Evolutionary conservation across 163 green algal genomes (phyloP).

Genomic region (Volvox carteri): DNA sequence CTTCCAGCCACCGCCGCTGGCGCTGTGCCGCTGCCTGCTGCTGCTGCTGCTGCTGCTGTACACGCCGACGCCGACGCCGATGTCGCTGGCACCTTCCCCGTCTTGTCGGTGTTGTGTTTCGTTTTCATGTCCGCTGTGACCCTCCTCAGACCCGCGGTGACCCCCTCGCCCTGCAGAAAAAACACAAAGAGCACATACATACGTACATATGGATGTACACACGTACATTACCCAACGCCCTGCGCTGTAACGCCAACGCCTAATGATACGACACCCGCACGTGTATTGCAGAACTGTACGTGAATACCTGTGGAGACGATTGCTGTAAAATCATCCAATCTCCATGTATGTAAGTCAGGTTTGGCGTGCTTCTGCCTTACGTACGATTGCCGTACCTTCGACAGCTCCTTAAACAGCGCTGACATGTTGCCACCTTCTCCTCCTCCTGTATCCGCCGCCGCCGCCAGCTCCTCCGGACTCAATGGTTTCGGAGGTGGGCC

Average conservation of each 20-base stretch:
- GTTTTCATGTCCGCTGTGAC: conserved; percentile 98
- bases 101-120: conserved; percentile 91
- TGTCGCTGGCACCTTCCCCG: conserved; percentile 69
- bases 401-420: conserved; percentile 55
- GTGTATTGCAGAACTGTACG: too few relatives aligned
- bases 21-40: neutral
- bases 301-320: too few relatives aligned
- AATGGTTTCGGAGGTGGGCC: conserved; percentile 59
- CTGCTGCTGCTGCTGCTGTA: neutral
- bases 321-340: too few relatives aligned
- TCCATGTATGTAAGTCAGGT: too few relatives aligned
- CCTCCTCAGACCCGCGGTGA: conserved; percentile 91
- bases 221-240: too few relatives aligned
- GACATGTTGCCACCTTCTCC: conserved; percentile 8
- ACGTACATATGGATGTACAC: too few relatives aligned
- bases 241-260: too few relatives aligned
- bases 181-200: neutral
- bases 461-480: conserved; percentile 15
- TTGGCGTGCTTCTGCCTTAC: neutral
- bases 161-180: conserved; percentile 73
- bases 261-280: too few relatives aligned
- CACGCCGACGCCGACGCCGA: neutral
- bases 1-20: conserved; percentile 47
- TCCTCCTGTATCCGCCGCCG: neutral
- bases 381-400: conserved; percentile 42